Evolutionary conservation across 2,329 filamentous ascomycete species (phyloP), one percentile per base, ranked within the genome.

Genomic region (Colletotrichum spinosum): DNA sequence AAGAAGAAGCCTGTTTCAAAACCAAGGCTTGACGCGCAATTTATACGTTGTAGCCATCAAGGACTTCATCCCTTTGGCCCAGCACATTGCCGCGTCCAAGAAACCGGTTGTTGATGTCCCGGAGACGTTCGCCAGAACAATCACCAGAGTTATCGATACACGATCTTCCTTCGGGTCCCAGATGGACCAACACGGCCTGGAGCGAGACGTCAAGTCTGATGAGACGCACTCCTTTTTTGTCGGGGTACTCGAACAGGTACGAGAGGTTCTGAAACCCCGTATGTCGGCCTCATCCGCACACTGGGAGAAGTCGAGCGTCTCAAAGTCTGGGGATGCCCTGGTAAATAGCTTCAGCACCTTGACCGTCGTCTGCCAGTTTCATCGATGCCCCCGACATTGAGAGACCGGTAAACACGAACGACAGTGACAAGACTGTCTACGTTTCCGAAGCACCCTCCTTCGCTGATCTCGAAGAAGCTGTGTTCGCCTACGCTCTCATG

Each of bases 51-150:
- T 81, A 25, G 70, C 73, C 37, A 71, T 78, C 67, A 75, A 75
- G 35, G 76, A 80, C 50, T 81, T 80, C 49, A 66, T 78, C 0
- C 70, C 71, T 0, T 66, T 83, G 7, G 80, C 80, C 10, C 69
- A 79, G 49, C 78, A 73, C 64, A 76, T 82, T 37, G 74, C 71
- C 6, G 58, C 38, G 2, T 61, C 59, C 2, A 57, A 60, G 6
- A 72, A 75, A 51, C 70, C 72, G 0, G 17, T 68, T 4, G 49
- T 76, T 1, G 49, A 70, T 0, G 70, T 81, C 0, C 77, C 79
- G 0, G 17, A 15, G 0, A 65, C 70, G 6, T 72, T 83, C 38
- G 56, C 64, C 1, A 60, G 55, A 5, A 75, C 77, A 0, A 65
- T 83, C 3, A 68, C 77, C 39, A 73, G 77, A 1, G 72, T 78